Evolutionary conservation across 1,284 basidiomycete genomes (phyloP).

Genomic region (Austroboletus niveus): DNA sequence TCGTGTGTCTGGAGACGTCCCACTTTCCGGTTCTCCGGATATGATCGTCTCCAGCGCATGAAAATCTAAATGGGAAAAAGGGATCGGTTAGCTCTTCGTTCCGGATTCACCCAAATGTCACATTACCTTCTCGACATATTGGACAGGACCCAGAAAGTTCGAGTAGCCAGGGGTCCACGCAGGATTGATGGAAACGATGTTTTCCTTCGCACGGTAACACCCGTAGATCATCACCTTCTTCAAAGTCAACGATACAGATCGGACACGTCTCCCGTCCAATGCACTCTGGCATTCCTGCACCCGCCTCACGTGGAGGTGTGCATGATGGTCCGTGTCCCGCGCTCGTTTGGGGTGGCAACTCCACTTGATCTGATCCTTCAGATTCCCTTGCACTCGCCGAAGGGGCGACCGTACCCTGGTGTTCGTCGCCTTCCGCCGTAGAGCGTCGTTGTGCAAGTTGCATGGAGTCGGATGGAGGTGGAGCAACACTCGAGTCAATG

Average conservation of each 20-base stretch:
- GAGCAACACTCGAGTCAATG: not conserved
- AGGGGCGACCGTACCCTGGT: not conserved
- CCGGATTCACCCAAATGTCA: not conserved
- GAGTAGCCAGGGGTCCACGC: conserved; percentile 85
- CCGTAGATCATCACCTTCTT: conserved; percentile 87
- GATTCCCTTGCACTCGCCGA: not conserved
- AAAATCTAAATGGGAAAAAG: conserved; percentile 38
- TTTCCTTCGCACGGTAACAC: conserved; percentile 87
- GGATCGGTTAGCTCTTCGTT: conserved; percentile 1
- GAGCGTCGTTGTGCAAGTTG: conserved; percentile 9
- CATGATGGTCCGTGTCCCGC: conserved; percentile 1
- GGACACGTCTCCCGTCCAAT: conserved; percentile 87
- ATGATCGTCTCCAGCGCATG: conserved; percentile 49
- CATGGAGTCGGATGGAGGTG: conserved; percentile 8
- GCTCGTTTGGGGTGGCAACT: conserved; percentile 3
- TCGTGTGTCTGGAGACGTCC: conserved; percentile 19
- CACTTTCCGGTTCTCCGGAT: conserved; percentile 34
- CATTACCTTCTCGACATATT: conserved; percentile 82
- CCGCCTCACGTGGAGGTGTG: conserved; percentile 16
- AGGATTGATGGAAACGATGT: conserved; percentile 83
- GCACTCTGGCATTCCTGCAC: conserved; percentile 52
- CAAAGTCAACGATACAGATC: conserved; percentile 91
- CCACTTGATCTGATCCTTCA: conserved; percentile 8
- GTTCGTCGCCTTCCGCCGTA: not conserved
- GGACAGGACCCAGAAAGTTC: conserved; percentile 90